Percentiles rank a stretch among this genome's conserved stretches.
Evolutionary conservation across 345 rosid species (phyloP).

Genomic region (Luvunga scandens): DNA sequence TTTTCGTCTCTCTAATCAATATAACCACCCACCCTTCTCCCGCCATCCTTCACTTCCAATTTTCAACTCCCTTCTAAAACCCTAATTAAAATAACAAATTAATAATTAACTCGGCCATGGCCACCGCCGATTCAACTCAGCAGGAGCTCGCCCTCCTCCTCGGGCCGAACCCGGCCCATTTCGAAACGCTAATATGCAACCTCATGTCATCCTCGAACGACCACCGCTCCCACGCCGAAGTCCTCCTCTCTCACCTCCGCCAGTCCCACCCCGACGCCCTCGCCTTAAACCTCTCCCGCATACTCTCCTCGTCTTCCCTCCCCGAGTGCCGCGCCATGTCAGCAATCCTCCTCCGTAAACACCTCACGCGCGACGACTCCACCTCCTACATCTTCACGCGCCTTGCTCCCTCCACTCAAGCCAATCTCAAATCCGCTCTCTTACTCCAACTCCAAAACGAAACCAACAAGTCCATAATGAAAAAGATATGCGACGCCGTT

Average conservation of each 20-base stretch:
- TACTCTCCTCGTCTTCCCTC: conserved; percentile 38
- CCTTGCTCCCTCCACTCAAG: conserved; percentile 40
- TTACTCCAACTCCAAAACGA: conserved; percentile 48
- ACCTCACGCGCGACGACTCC: conserved; percentile 51
- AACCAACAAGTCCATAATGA: conserved; percentile 36
- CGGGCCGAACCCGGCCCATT: conserved; percentile 51
- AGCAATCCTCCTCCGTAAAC: conserved; percentile 66
- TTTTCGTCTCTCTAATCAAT: background rate
- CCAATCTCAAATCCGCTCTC: conserved; percentile 44
- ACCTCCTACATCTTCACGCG: conserved; percentile 40
- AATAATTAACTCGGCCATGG: conserved; percentile 19
- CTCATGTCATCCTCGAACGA: conserved; percentile 78
- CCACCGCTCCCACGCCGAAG: conserved; percentile 64
- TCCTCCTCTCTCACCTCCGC: conserved; percentile 53
- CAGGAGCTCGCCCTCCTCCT: conserved; percentile 33
- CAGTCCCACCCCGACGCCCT: conserved; percentile 58
- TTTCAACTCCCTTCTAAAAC: background rate
- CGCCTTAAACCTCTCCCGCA: conserved; percentile 46
- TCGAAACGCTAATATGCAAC: conserved; percentile 59
- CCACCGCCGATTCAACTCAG: conserved; percentile 31
- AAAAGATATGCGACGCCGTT: conserved; percentile 59
- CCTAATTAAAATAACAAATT: no score
- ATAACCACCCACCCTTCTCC: background rate
- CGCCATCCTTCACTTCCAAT: background rate
- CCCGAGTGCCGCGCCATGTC: conserved; percentile 58